These are phyloP conservation scores for Penstemon davidsonii DNA, from an alignment of 257 asterid species.

Conservation along the genomic window DNA sequence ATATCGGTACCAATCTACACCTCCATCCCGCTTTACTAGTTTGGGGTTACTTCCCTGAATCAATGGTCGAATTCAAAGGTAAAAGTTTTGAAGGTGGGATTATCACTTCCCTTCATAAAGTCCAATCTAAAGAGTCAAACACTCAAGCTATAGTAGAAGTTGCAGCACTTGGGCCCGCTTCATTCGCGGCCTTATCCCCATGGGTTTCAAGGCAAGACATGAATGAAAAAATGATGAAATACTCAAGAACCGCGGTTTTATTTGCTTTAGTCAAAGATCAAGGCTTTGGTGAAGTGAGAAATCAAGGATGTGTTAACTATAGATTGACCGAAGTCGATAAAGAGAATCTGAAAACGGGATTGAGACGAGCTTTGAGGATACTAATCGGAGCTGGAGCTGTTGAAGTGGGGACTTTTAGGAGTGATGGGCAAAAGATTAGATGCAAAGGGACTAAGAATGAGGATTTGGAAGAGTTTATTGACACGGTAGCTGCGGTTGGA, in stretches of 20 bases:
- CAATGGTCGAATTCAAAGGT: slow-evolving; percentile 48
- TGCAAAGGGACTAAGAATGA: slow-evolving; percentile 49
- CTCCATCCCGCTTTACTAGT: slow-evolving; percentile 73
- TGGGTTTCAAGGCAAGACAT: slow-evolving; percentile 70
- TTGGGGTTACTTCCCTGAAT: slow-evolving; percentile 92
- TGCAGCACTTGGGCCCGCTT: slow-evolving; percentile 63
- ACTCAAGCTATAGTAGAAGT: slow-evolving; percentile 60
- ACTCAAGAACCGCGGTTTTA: slow-evolving; percentile 58
- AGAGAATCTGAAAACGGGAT: slow-evolving; percentile 59
- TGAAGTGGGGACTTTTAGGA: slow-evolving; percentile 86
- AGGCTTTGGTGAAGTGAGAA: slow-evolving; percentile 68
- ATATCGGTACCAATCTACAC: slow-evolving; percentile 81
- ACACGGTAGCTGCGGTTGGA: slow-evolving; percentile 44
- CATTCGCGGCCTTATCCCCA: slow-evolving; percentile 55
- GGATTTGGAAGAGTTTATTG: slow-evolving; percentile 72
- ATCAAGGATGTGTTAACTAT: slow-evolving; percentile 48
- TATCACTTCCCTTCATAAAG: slow-evolving; percentile 70
- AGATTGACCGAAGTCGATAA: slow-evolving; percentile 41
- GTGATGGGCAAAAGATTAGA: slow-evolving; percentile 68
- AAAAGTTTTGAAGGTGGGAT: slow-evolving; percentile 79
- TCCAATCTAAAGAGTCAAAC: slow-evolving; percentile 44
- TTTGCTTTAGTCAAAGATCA: slow-evolving; percentile 62
- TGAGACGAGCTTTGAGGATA: slow-evolving; percentile 71
- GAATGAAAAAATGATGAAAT: slow-evolving; percentile 60
- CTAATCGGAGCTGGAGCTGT: slow-evolving; percentile 79